These are phyloP conservation scores for Sphaerulina musiva DNA, from an alignment of 2,329 filamentous ascomycete species.

Conservation along the genomic window DNA sequence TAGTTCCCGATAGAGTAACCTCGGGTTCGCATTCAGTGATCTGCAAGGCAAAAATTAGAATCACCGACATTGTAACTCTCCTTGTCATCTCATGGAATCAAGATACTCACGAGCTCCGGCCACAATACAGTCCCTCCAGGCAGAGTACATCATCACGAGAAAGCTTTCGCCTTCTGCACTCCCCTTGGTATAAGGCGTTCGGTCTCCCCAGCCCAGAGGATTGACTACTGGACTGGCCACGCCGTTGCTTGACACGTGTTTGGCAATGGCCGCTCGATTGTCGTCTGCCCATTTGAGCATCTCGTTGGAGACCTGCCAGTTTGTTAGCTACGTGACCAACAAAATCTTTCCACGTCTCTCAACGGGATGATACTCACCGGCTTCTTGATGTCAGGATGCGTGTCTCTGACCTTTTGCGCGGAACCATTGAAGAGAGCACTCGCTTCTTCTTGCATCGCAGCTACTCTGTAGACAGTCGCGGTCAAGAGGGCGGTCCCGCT, in stretches of 20 bases:
- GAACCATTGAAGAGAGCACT: constrained; percentile 7
- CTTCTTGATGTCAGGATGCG: constrained; percentile 7
- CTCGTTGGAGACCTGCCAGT: constrained; percentile 5
- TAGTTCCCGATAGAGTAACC: neutral
- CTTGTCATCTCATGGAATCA: neutral
- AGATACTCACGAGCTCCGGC: constrained; percentile 18
- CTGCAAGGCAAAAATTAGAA: neutral
- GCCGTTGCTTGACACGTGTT: constrained; percentile 35
- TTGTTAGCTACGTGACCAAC: neutral
- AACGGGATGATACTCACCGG: neutral
- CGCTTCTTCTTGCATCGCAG: constrained; percentile 13
- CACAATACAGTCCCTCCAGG: constrained; percentile 38
- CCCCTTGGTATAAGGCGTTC: constrained; percentile 17
- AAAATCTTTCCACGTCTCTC: neutral
- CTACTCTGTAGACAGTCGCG: constrained; percentile 41
- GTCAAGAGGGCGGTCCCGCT: constrained; percentile 44
- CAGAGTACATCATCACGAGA: constrained; percentile 40
- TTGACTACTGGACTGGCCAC: constrained; percentile 40
- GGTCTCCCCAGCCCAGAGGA: constrained; percentile 29
- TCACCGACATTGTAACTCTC: neutral
- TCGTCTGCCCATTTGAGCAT: constrained; percentile 38
- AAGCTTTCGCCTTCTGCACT: constrained; percentile 44
- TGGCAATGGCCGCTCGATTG: constrained; percentile 36
- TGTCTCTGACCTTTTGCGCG: constrained; percentile 5
- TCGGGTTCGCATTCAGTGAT: constrained; percentile 7